Percentiles rank a stretch among this genome's conserved stretches.
These are phyloP conservation scores for Phytophthora cryptogea DNA, from an alignment of 352 stramenopile species.

Conservation along the genomic window DNA sequence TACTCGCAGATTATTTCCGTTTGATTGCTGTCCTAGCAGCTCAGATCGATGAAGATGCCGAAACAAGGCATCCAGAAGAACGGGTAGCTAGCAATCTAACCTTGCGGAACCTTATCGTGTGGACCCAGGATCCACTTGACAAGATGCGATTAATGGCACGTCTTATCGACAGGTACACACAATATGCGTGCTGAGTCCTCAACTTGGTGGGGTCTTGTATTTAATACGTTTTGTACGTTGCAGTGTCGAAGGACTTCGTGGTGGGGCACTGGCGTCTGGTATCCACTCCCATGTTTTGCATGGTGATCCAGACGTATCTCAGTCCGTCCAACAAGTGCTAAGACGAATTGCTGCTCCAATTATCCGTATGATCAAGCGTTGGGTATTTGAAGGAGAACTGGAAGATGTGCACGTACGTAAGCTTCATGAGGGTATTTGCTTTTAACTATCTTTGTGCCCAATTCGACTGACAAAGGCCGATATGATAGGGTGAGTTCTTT, in stretches of 20 bases:
- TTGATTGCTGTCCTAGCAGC: slow-evolving; percentile 92
- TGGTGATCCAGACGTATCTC: slow-evolving; percentile 82
- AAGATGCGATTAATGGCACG: slow-evolving; percentile 90
- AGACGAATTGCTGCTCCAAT: slow-evolving; percentile 80
- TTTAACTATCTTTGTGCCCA: neutral
- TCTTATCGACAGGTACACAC: slow-evolving; percentile 84
- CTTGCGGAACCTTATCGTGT: slow-evolving; percentile 89
- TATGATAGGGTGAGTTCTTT: slow-evolving; percentile 84
- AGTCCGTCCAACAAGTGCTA: slow-evolving; percentile 80
- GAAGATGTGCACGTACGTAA: slow-evolving; percentile 81
- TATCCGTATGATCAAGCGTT: slow-evolving; percentile 88
- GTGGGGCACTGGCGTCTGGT: slow-evolving; percentile 88
- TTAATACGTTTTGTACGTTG: neutral
- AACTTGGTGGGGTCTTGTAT: neutral
- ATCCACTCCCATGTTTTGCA: slow-evolving; percentile 92
- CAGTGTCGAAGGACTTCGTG: slow-evolving; percentile 82
- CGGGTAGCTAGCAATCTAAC: slow-evolving; percentile 69
- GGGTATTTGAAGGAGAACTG: slow-evolving; percentile 88
- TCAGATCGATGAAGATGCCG: slow-evolving; percentile 88
- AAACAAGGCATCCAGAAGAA: slow-evolving; percentile 53
- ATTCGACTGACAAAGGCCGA: neutral
- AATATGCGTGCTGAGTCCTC: neutral
- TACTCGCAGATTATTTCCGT: slow-evolving; percentile 93
- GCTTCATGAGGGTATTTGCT: neutral
- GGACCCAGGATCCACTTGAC: slow-evolving; percentile 88